Conservation (phyloP, 441 rosid genomes). For the Aleurites moluccanus region DNA sequence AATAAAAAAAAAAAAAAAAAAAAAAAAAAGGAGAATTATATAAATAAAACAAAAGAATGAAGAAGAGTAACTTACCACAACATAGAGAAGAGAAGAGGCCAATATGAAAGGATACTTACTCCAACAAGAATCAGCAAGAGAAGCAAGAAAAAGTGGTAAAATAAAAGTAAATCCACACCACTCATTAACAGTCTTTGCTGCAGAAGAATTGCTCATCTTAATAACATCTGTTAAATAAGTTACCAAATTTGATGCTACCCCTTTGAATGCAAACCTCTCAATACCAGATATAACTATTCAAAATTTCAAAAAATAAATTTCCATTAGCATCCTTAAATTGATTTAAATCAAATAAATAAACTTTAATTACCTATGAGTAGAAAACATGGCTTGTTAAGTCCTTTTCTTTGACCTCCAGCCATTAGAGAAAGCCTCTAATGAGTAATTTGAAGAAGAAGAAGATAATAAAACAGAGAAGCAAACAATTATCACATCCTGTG, state of each 20-base stretch:
- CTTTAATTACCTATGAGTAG: slow-evolving; percentile 67
- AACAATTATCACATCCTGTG: slow-evolving; percentile 1
- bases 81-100: slow-evolving; percentile 69
- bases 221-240: slow-evolving; percentile 84
- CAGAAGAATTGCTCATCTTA: slow-evolving; percentile 79
- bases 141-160: slow-evolving; percentile 77
- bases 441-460: background rate
- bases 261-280: slow-evolving; percentile 96
- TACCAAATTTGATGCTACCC: slow-evolving; percentile 88
- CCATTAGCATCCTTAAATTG: too few species aligned
- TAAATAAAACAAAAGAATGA: too few species aligned
- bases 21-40: background rate
- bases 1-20: background rate
- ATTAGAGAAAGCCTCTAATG: slow-evolving; percentile 4
- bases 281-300: slow-evolving; percentile 66
- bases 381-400: slow-evolving; percentile 67
- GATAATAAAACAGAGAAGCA: background rate
- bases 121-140: slow-evolving; percentile 82
- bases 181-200: slow-evolving; percentile 84
- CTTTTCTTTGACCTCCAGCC: slow-evolving; percentile 42
- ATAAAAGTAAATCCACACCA: slow-evolving; percentile 94
- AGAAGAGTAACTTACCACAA: slow-evolving; percentile 46
- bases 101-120: slow-evolving; percentile 69
- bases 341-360: background rate
- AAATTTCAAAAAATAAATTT: background rate